These are phyloP conservation scores for Diaporthe capsici DNA, from an alignment of 2,329 filamentous ascomycete species.

Conservation along the genomic window DNA sequence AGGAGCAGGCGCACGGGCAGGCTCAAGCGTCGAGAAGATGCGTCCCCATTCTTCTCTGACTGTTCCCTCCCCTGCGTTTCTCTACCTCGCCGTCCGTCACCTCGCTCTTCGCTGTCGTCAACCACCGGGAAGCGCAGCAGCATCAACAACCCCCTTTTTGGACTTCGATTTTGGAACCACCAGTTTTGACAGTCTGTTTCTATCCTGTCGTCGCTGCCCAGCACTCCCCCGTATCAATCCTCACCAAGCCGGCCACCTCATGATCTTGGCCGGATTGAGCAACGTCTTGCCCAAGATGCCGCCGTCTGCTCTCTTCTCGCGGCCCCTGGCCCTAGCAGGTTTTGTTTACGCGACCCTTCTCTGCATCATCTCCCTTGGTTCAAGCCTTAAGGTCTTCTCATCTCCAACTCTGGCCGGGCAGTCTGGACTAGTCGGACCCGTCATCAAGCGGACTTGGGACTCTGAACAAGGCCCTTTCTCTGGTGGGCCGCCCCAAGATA, in stretches of 20 bases:
- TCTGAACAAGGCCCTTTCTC: slow-evolving; percentile 37
- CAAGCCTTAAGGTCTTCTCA: slow-evolving; percentile 32
- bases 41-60: neutral
- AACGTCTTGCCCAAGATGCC: slow-evolving; percentile 33
- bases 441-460: slow-evolving; percentile 36
- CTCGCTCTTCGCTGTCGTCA: slow-evolving; percentile 17
- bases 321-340: slow-evolving; percentile 26
- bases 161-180: slow-evolving; percentile 43
- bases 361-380: slow-evolving; percentile 34
- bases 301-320: slow-evolving; percentile 31
- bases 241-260: neutral
- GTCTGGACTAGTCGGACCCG: neutral
- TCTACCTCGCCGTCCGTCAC: neutral
- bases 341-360: slow-evolving; percentile 29
- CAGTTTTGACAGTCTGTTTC: slow-evolving; percentile 39
- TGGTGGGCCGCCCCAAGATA: neutral
- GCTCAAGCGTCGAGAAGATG: neutral
- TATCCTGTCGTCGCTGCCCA: slow-evolving; percentile 3
- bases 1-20: neutral
- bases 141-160: slow-evolving; percentile 38
- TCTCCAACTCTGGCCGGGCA: slow-evolving; percentile 7
- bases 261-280: slow-evolving; percentile 9
- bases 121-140: neutral
- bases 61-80: neutral
- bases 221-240: neutral